Percentiles rank a stretch among this genome's conserved stretches.
These are phyloP conservation scores for Mycena belliarum DNA, from an alignment of 768 basidiomycete species.

Conservation along the genomic window DNA sequence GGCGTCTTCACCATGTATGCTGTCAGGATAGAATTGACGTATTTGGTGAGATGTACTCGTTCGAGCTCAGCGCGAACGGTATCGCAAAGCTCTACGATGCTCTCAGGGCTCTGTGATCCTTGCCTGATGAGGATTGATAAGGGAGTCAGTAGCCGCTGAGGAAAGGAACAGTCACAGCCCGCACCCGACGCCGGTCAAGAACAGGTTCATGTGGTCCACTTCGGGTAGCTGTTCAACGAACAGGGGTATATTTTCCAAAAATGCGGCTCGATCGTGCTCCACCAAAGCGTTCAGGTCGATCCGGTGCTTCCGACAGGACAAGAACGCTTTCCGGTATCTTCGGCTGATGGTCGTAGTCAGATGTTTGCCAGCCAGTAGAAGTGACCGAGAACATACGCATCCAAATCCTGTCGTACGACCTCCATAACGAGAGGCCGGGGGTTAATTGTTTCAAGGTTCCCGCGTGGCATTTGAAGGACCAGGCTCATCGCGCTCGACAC, in stretches of 20 bases:
- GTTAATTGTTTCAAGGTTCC: conserved; percentile 94
- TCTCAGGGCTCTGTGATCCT: conserved; percentile 56
- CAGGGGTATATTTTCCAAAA: conserved; percentile 57
- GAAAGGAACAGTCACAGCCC: conserved; percentile 24
- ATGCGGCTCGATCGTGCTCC: conserved; percentile 70
- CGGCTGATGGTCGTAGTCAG: conserved; percentile 45
- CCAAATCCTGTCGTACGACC: conserved; percentile 75
- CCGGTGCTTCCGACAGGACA: conserved; percentile 90
- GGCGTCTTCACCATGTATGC: conserved; percentile 91
- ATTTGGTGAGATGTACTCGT: conserved; percentile 67
- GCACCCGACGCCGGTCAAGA: conserved; percentile 84
- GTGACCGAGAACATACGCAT: conserved; percentile 52
- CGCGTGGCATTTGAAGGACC: conserved; percentile 96
- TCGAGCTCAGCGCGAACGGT: conserved; percentile 74
- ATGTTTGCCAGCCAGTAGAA: not conserved
- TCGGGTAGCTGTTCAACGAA: conserved; percentile 88
- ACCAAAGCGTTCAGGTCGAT: conserved; percentile 90
- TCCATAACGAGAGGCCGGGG: conserved; percentile 90
- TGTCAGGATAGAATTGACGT: conserved; percentile 89
- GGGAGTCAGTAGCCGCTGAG: conserved; percentile 6
- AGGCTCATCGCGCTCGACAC: conserved; percentile 87
- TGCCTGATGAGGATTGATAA: conserved; percentile 53
- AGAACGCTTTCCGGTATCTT: conserved; percentile 83
- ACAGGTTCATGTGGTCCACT: conserved; percentile 90
- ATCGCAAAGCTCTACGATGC: conserved; percentile 74